Evolutionary conservation across 768 basidiomycete species (phyloP).

Genomic region (Boletus insuetus): DNA sequence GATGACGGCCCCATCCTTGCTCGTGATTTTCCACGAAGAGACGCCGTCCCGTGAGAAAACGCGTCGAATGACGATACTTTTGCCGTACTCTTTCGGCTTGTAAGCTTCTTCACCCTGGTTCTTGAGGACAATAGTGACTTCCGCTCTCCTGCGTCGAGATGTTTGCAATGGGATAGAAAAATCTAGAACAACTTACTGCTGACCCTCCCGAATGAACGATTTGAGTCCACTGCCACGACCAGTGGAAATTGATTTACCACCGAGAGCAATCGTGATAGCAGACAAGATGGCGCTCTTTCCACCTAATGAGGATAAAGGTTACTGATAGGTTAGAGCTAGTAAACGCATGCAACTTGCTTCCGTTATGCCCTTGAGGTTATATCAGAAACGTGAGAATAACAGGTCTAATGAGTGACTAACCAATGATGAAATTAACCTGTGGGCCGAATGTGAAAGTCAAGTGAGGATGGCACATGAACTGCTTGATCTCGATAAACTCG

Average conservation of each 20-base stretch:
- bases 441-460: conserved; percentile 84
- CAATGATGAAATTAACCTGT: conserved; percentile 97
- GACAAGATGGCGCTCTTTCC: conserved; percentile 95
- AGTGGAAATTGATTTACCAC: conserved; percentile 89
- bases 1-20: conserved; percentile 59
- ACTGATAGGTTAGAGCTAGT: neutral
- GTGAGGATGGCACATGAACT: conserved; percentile 96
- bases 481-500: conserved; percentile 78
- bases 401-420: conserved; percentile 36
- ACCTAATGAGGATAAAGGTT: conserved; percentile 46
- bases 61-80: conserved; percentile 81
- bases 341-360: conserved; percentile 58
- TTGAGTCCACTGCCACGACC: conserved; percentile 85
- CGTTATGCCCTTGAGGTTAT: conserved; percentile 70
- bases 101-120: conserved; percentile 92
- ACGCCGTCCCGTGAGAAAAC: conserved; percentile 72
- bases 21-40: conserved; percentile 81
- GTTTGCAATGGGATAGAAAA: conserved; percentile 33
- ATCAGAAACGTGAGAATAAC: conserved; percentile 4
- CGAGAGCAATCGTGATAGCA: conserved; percentile 89
- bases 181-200: conserved; percentile 48
- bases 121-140: conserved; percentile 79
- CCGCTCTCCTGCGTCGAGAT: conserved; percentile 40
- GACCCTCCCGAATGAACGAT: conserved; percentile 82
- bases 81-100: conserved; percentile 80